Evolutionary conservation across 2,329 filamentous ascomycete genomes (phyloP).

Genomic region (Penicillium sp.): DNA sequence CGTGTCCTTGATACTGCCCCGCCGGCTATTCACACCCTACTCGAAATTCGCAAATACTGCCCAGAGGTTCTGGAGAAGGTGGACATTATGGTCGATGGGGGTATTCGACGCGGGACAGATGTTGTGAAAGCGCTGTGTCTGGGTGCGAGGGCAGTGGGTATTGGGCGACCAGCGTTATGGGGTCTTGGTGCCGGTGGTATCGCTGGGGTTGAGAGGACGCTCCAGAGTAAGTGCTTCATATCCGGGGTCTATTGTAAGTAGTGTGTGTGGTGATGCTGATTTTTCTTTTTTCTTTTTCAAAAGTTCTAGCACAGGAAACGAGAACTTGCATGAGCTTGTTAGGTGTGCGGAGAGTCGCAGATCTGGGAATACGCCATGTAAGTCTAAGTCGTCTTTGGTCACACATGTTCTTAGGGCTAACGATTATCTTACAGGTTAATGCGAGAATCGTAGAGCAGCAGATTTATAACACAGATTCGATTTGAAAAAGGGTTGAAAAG

Average conservation of each 20-base stretch:
- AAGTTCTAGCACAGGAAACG: not conserved
- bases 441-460: not conserved
- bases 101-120: conserved; percentile 51
- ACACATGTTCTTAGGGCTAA: not conserved
- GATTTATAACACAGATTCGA: not conserved
- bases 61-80: conserved; percentile 48
- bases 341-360: not conserved
- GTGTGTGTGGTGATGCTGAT: not conserved
- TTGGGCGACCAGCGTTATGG: conserved; percentile 34
- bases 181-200: not conserved
- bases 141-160: conserved; percentile 51
- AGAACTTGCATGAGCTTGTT: not conserved
- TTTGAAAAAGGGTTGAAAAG: not conserved
- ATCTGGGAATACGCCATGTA: not conserved
- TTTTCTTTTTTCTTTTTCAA: not conserved
- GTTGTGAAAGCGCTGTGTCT: conserved; percentile 53
- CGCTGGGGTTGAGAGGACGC: not conserved
- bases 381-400: not conserved
- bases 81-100: conserved; percentile 53
- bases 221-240: not conserved
- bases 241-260: not conserved
- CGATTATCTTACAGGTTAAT: not conserved
- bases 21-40: conserved; percentile 47
- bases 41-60: conserved; percentile 50
- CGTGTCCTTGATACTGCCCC: conserved; percentile 50